Evolutionary conservation across 164 flowering plant genomes (phyloP).

Genomic region (Cinnamomum chago): DNA sequence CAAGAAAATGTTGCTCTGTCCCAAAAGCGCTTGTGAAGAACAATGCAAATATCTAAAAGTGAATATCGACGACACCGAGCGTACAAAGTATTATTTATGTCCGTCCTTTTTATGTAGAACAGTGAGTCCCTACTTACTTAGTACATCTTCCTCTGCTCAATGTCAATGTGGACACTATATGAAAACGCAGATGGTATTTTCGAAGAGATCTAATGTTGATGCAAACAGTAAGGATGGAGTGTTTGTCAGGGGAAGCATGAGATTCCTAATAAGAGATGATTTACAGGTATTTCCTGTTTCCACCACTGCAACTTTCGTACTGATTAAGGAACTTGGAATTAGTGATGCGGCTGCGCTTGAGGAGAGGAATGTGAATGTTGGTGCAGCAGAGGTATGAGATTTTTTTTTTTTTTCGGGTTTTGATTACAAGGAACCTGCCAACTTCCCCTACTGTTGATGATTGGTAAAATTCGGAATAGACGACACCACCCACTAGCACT

Average conservation of each 20-base stretch:
- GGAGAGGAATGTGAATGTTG: slow-evolving; percentile 2
- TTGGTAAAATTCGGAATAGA: too few species aligned
- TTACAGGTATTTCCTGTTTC: slow-evolving; percentile 1
- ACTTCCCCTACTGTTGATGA: too few species aligned
- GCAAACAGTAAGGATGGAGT: neutral
- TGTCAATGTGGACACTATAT: neutral
- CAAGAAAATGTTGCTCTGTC: slow-evolving; percentile 17
- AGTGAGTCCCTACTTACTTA: neutral
- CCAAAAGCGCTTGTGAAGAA: slow-evolving; percentile 1
- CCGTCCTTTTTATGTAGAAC: rapidly evolving
- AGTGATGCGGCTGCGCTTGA: neutral
- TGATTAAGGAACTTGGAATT: slow-evolving; percentile 1
- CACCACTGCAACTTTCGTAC: too few species aligned
- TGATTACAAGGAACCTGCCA: too few species aligned
- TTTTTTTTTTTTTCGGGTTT: rapidly evolving
- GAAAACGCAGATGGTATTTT: rapidly evolving
- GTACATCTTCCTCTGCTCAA: neutral
- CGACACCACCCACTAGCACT: too few species aligned
- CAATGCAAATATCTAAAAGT: slow-evolving; percentile 3
- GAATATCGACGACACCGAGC: neutral
- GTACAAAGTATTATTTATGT: too few species aligned
- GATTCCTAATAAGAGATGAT: slow-evolving; percentile 11
- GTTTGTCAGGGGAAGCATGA: neutral
- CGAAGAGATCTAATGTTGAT: too few species aligned
- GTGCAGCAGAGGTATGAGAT: slow-evolving; percentile 6